Conservation (phyloP, 73 alveolate species). For the Tetrahymena malaccensis region DNA sequence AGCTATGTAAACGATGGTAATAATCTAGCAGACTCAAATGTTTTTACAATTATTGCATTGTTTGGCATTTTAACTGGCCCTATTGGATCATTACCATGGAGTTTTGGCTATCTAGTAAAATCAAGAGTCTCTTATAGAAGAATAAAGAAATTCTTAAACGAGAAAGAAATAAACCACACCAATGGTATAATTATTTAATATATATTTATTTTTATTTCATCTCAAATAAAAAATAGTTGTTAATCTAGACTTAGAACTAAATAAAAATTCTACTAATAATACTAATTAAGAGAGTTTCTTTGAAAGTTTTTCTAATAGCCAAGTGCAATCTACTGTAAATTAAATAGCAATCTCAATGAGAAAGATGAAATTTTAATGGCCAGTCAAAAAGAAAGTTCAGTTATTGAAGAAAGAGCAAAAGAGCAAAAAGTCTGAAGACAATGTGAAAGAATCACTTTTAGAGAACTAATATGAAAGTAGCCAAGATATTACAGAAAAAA, state of each 20-base stretch:
- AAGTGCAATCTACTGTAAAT: background rate
- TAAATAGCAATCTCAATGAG: background rate
- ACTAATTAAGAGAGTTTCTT: background rate
- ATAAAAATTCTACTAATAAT: background rate
- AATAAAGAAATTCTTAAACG: constrained; percentile 13
- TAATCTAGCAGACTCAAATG: background rate
- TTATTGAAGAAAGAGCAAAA: too few species aligned
- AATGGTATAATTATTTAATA: background rate
- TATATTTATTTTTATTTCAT: too few species aligned
- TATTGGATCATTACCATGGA: constrained; percentile 20
- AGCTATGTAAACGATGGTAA: background rate
- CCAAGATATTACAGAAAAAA: background rate
- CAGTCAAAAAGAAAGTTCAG: background rate
- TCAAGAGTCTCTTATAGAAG: constrained; percentile 19
- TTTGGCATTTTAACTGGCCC: constrained; percentile 23
- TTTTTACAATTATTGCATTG: constrained; percentile 36
- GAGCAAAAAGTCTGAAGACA: background rate
- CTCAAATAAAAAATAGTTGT: background rate
- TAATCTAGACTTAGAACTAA: background rate
- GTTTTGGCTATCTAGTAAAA: constrained; percentile 2
- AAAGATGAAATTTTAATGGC: background rate
- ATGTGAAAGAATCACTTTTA: background rate
- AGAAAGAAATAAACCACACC: constrained; percentile 13
- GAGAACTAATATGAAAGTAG: background rate
- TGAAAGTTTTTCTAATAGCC: background rate